Evolutionary conservation across 2,329 filamentous ascomycete genomes (phyloP).

Genomic region (Colletotrichum cuscutae): DNA sequence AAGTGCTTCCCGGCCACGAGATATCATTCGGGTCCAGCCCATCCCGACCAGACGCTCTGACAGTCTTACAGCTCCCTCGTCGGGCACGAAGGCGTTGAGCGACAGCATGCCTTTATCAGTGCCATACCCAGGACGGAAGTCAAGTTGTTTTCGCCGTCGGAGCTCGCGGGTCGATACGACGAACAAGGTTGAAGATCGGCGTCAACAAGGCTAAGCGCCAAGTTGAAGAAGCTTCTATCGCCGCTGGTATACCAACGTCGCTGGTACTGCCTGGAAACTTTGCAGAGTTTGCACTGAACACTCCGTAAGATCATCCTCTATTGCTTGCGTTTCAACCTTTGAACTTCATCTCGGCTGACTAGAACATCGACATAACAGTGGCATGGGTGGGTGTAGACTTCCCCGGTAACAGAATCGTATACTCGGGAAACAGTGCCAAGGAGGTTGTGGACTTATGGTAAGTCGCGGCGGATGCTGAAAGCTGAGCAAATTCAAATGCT

Average conservation of each 20-base stretch:
- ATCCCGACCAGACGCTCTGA: not conserved
- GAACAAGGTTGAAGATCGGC: constrained; percentile 37
- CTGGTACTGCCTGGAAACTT: constrained; percentile 40
- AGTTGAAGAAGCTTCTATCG: constrained; percentile 38
- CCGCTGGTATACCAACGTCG: constrained; percentile 38
- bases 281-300: constrained; percentile 40
- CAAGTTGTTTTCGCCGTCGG: constrained; percentile 43
- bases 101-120: constrained; percentile 40
- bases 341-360: not conserved
- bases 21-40: not conserved
- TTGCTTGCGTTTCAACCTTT: no score
- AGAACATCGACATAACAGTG: not conserved
- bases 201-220: constrained; percentile 40
- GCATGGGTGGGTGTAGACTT: constrained; percentile 24
- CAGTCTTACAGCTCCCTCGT: constrained; percentile 34
- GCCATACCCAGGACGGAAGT: constrained; percentile 42
- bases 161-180: constrained; percentile 39
- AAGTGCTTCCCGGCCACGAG: not conserved
- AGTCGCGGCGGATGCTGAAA: not conserved
- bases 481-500: not conserved
- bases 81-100: constrained; percentile 37
- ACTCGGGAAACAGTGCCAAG: not conserved
- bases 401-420: not conserved
- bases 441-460: constrained; percentile 14
- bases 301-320: not conserved